These are phyloP conservation scores for Phytophthora boehmeriae DNA, from an alignment of 352 stramenopile species.

Conservation along the genomic window DNA sequence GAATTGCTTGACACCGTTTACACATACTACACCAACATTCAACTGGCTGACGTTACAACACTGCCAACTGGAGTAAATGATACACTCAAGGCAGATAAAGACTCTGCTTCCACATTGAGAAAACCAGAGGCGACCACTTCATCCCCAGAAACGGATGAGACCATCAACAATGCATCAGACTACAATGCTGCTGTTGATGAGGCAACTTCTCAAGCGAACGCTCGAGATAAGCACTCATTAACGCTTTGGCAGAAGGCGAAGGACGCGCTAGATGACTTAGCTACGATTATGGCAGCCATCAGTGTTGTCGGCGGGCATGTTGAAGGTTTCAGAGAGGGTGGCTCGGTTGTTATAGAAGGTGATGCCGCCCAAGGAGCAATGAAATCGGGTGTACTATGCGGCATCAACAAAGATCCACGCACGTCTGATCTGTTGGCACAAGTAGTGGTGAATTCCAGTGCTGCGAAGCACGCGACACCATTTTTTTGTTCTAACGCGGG, in stretches of 20 bases:
- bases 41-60: conserved; percentile 13
- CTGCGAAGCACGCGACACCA: conserved; percentile 9
- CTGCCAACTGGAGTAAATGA: conserved; percentile 6
- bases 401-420: conserved; percentile 47
- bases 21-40: conserved; percentile 65
- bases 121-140: conserved; percentile 64
- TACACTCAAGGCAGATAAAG: conserved; percentile 4
- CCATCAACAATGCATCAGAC: conserved; percentile 17
- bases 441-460: conserved; percentile 24
- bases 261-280: conserved; percentile 62
- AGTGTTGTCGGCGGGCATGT: conserved; percentile 77
- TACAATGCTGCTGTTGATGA: conserved; percentile 21
- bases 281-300: conserved; percentile 66
- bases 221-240: conserved; percentile 72
- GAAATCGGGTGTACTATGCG: conserved; percentile 35
- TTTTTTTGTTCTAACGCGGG: conserved; percentile 22
- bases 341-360: conserved; percentile 55
- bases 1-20: conserved; percentile 71
- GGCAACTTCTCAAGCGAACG: conserved; percentile 23
- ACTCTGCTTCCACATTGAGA: conserved; percentile 30
- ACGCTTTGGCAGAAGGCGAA: conserved; percentile 80
- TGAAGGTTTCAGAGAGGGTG: conserved; percentile 74
- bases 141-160: conserved; percentile 66
- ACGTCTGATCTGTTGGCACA: conserved; percentile 46
- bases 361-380: conserved; percentile 35